These are phyloP conservation scores for Alternaria dauci DNA, from an alignment of 2,329 filamentous ascomycete species.

Conservation along the genomic window DNA sequence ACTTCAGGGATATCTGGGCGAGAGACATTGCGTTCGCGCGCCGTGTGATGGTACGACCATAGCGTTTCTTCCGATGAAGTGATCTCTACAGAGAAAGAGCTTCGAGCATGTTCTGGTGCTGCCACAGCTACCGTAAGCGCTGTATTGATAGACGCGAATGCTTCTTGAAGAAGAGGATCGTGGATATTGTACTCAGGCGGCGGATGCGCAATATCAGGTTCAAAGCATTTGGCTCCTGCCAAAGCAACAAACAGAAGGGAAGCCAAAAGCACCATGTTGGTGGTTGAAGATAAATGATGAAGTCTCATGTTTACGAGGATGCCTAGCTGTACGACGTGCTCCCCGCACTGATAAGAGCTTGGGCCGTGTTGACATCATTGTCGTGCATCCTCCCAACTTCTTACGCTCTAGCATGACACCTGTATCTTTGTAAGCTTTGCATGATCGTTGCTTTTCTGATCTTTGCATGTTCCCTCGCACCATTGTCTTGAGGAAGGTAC, in stretches of 20 bases:
- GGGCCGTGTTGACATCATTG: constrained; percentile 5
- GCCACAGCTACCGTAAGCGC: constrained; percentile 36
- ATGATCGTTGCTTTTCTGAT: background rate
- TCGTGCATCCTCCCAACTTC: background rate
- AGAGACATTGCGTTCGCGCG: constrained; percentile 45
- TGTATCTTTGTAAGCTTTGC: background rate
- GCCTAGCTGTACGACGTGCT: background rate
- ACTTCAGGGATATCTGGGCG: constrained; percentile 49
- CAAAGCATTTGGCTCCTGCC: constrained; percentile 43
- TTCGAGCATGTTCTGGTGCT: constrained; percentile 41
- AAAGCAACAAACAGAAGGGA: constrained; percentile 19
- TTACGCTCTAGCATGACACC: background rate
- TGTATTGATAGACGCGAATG: constrained; percentile 41
- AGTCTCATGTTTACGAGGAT: background rate
- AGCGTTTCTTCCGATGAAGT: constrained; percentile 51
- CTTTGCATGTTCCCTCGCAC: background rate
- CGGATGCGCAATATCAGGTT: constrained; percentile 52
- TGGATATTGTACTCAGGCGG: constrained; percentile 41
- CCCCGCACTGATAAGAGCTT: constrained; percentile 7
- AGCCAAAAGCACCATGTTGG: constrained; percentile 24
- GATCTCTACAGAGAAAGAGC: constrained; percentile 53
- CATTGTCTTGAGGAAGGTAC: background rate
- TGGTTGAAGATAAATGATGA: constrained; percentile 12
- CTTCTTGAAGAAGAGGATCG: constrained; percentile 38
- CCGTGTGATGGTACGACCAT: constrained; percentile 52